A percentile compares a stretch with the other conserved stretches of the same genome.
These are phyloP conservation scores for Acanthamoeba healyi DNA, from an alignment of 208 protist species.

Conservation along the genomic window DNA sequence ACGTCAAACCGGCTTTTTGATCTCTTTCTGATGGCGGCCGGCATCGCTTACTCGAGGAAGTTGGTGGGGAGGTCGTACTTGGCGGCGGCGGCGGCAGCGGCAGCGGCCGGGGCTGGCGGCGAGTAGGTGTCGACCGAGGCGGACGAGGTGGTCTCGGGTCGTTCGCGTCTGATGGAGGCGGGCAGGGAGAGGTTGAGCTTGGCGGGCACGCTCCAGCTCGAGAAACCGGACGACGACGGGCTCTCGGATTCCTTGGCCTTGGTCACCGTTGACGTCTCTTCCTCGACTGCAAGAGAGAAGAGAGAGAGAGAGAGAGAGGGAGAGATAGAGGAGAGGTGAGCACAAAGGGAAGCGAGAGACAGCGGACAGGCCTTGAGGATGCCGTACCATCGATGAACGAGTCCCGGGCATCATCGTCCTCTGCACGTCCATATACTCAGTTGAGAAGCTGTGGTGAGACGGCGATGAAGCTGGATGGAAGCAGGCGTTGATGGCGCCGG, in stretches of 20 bases:
- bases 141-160: neutral
- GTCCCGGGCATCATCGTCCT: slow-evolving; percentile 1
- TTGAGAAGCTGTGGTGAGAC: neutral
- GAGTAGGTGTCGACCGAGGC: too few species aligned
- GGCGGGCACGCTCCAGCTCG: slow-evolving; percentile 32
- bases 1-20: too few species aligned
- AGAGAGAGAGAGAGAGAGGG: neutral
- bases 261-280: neutral
- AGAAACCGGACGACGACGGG: neutral
- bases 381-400: slow-evolving; percentile 35
- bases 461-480: neutral
- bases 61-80: neutral
- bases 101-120: neutral
- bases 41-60: neutral
- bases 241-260: neutral
- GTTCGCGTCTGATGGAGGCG: neutral
- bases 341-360: too few species aligned
- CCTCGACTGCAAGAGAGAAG: neutral
- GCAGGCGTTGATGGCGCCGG: too few species aligned
- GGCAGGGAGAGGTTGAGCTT: slow-evolving; percentile 10
- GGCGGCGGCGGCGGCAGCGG: neutral
- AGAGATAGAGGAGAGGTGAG: too few species aligned
- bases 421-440: too few species aligned
- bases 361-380: too few species aligned
- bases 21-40: too few species aligned